Evolutionary conservation across 2,329 filamentous ascomycete species (phyloP).

Genomic region (Immersiporthe knoxdaviesiana): DNA sequence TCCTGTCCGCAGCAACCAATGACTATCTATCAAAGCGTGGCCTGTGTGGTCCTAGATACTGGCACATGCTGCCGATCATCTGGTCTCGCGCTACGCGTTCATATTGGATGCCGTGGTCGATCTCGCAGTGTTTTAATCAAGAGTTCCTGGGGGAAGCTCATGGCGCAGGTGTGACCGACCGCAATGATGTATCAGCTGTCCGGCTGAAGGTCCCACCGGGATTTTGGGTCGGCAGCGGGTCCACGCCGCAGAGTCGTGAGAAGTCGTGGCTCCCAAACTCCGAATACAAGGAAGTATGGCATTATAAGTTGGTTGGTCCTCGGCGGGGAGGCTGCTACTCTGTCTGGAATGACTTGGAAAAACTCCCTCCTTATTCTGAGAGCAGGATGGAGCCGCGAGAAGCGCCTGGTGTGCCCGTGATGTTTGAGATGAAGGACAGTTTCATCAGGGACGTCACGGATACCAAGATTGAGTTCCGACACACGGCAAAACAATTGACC

Average conservation of each 20-base stretch:
- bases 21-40: not conserved
- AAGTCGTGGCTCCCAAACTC: not conserved
- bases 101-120: not conserved
- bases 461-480: not conserved
- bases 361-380: no score
- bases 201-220: not conserved
- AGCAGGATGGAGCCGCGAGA: not conserved
- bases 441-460: not conserved
- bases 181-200: not conserved
- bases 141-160: not conserved
- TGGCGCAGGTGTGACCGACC: not conserved
- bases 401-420: not conserved
- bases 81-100: not conserved
- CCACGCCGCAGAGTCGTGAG: not conserved
- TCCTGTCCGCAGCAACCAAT: not conserved
- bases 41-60: not conserved
- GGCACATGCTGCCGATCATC: not conserved
- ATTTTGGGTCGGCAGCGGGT: not conserved
- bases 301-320: not conserved
- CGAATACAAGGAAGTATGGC: not conserved
- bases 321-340: not conserved
- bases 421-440: not conserved
- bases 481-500: no score
- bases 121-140: not conserved
- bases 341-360: not conserved